Percentiles rank a stretch among this genome's conserved stretches.
These are phyloP conservation scores for Erodium trifolium DNA, from an alignment of 441 rosid species.

Conservation along the genomic window DNA sequence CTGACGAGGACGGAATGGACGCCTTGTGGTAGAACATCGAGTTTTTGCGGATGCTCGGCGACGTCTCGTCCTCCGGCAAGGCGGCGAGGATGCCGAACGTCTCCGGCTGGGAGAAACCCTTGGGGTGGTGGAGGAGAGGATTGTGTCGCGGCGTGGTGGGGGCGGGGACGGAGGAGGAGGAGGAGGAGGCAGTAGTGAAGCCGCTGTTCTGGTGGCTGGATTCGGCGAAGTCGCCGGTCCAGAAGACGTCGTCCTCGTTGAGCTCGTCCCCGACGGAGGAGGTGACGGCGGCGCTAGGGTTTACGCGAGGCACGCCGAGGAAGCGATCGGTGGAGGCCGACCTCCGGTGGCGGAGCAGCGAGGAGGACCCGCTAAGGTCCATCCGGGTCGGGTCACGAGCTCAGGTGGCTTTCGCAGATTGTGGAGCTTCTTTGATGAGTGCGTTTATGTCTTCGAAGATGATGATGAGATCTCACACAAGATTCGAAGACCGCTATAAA, in stretches of 20 bases:
- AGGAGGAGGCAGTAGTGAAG: too few species aligned
- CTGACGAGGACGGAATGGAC: conserved; percentile 33
- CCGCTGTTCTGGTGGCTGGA: conserved; percentile 11
- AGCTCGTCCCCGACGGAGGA: conserved; percentile 29
- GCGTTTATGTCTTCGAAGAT: too few species aligned
- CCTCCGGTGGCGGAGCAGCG: conserved; percentile 25
- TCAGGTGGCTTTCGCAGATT: not conserved
- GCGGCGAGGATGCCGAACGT: conserved; percentile 63
- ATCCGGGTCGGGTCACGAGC: conserved; percentile 12
- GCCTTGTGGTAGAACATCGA: conserved; percentile 55
- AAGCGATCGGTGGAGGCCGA: conserved; percentile 30
- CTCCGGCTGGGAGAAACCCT: conserved; percentile 32
- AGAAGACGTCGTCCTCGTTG: conserved; percentile 47
- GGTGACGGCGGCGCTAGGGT: conserved; percentile 16
- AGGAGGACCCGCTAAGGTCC: conserved; percentile 32
- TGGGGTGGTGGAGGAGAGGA: conserved; percentile 27
- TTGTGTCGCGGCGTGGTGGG: conserved; percentile 10
- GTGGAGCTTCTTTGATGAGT: not conserved
- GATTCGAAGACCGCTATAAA: not conserved
- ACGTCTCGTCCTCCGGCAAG: conserved; percentile 41
- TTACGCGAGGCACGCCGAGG: conserved; percentile 23
- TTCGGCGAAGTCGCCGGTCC: conserved; percentile 31
- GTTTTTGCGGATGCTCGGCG: conserved; percentile 13
- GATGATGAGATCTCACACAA: not conserved
- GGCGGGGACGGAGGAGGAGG: too few species aligned